Conservation (phyloP, 73 alveolate species). For the Tetrahymena thermophila region DNA sequence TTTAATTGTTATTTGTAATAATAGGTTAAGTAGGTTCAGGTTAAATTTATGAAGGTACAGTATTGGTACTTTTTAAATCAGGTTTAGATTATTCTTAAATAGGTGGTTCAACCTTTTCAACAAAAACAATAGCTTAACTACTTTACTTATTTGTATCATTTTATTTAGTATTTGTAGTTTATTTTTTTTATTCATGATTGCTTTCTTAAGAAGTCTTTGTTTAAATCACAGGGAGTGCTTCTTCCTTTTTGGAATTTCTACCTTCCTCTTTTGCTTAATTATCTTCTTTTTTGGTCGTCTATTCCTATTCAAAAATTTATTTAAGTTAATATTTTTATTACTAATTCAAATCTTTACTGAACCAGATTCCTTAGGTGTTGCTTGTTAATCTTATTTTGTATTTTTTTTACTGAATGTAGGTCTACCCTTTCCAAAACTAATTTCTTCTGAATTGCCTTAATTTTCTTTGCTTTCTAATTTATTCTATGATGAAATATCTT, state of each 20-base stretch:
- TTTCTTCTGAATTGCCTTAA: neutral
- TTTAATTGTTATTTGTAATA: neutral
- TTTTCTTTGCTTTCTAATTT: neutral
- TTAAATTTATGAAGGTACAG: neutral
- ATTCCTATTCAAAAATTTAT: neutral
- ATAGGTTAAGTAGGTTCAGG: neutral
- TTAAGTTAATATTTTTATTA: neutral
- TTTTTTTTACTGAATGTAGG: neutral
- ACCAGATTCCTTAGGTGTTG: neutral
- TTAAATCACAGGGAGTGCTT: neutral
- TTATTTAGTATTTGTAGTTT: neutral
- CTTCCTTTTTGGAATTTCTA: neutral
- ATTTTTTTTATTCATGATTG: neutral
- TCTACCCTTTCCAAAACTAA: neutral
- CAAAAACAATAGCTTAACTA: neutral
- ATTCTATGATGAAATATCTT: neutral
- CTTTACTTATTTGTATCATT: neutral
- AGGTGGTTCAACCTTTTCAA: neutral
- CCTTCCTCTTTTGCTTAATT: neutral
- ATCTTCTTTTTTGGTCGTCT: neutral
- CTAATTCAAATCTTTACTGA: neutral
- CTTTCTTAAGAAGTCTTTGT: neutral
- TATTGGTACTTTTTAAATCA: neutral
- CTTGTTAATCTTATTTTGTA: neutral
- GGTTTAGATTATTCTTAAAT: neutral